These are phyloP conservation scores for Acrocalymma vagum DNA, from an alignment of 2,329 filamentous ascomycete species.

Conservation along the genomic window DNA sequence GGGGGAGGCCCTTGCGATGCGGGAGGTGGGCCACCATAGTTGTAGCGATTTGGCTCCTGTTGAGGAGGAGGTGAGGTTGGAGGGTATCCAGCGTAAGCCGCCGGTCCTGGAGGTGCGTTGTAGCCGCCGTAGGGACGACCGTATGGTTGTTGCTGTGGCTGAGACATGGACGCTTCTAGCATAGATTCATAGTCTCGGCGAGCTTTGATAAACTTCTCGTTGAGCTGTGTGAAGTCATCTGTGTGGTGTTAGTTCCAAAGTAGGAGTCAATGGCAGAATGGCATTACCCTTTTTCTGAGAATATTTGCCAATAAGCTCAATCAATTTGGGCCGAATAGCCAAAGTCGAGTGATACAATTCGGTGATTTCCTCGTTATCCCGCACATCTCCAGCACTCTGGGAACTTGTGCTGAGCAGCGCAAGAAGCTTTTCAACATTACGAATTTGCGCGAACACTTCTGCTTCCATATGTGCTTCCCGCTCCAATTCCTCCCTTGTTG, in stretches of 20 bases:
- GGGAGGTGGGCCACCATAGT: slow-evolving; percentile 39
- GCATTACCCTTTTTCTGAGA: slow-evolving; percentile 93
- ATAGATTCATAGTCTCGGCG: slow-evolving; percentile 94
- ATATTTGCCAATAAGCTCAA: slow-evolving; percentile 98
- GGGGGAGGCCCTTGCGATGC: slow-evolving; percentile 41
- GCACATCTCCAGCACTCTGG: slow-evolving; percentile 66
- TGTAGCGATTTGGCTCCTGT: slow-evolving; percentile 39
- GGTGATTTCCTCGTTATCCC: slow-evolving; percentile 97
- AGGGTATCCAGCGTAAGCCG: slow-evolving; percentile 41
- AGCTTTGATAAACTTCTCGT: slow-evolving; percentile 99
- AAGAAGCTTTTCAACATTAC: slow-evolving; percentile 82
- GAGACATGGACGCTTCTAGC: slow-evolving; percentile 96
- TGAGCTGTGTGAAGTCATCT: slow-evolving; percentile 98
- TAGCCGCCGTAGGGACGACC: slow-evolving; percentile 62
- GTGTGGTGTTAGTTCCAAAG: slow-evolving; percentile 18
- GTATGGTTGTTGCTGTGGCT: slow-evolving; percentile 82
- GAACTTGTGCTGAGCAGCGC: slow-evolving; percentile 86
- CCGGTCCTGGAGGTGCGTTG: slow-evolving; percentile 41
- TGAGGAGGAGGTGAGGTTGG: slow-evolving; percentile 42
- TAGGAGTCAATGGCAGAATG: background rate
- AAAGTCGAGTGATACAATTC: slow-evolving; percentile 89
- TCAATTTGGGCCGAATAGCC: slow-evolving; percentile 93
- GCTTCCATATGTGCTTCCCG: slow-evolving; percentile 95
- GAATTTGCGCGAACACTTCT: slow-evolving; percentile 79
- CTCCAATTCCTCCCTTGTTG: slow-evolving; percentile 92